phyloP scores from a whole-genome alignment of 2,329 filamentous ascomycete species.

The Xylogone sp. region DNA sequence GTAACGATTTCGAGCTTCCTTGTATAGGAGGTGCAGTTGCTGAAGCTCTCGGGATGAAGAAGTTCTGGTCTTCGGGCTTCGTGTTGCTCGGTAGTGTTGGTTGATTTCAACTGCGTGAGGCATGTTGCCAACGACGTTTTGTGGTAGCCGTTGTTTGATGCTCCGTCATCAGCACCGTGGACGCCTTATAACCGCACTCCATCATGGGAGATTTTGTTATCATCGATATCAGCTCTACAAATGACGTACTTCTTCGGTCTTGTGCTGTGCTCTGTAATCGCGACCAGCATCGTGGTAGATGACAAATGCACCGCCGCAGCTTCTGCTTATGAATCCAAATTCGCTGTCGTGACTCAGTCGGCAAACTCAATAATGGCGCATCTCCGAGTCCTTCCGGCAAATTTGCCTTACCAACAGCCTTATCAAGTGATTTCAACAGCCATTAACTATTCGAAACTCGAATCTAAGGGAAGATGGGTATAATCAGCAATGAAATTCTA shows the following conservation, averaged over 20 bases:
- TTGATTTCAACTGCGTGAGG: conserved; percentile 8
- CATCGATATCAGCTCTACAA: conserved; percentile 1
- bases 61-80: conserved; percentile 5
- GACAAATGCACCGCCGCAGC: background rate
- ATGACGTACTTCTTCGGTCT: conserved; percentile 6
- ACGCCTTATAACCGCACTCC: conserved; percentile 6
- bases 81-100: background rate
- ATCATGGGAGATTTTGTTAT: background rate
- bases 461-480: no score
- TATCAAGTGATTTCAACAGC: no score
- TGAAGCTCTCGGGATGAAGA: conserved; percentile 8
- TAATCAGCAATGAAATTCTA: no score
- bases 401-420: no score
- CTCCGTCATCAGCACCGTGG: conserved; percentile 2
- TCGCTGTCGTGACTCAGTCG: no score
- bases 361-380: no score
- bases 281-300: background rate
- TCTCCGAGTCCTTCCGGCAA: no score
- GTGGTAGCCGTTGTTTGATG: conserved; percentile 1
- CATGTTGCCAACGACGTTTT: conserved; percentile 1
- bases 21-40: conserved; percentile 10
- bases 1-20: conserved; percentile 3
- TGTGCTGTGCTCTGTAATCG: background rate
- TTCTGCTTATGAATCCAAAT: background rate
- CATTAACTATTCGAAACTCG: no score